Conservation (phyloP, 2,329 filamentous ascomycete species). For the Aspergillus brunneoviolaceus region DNA sequence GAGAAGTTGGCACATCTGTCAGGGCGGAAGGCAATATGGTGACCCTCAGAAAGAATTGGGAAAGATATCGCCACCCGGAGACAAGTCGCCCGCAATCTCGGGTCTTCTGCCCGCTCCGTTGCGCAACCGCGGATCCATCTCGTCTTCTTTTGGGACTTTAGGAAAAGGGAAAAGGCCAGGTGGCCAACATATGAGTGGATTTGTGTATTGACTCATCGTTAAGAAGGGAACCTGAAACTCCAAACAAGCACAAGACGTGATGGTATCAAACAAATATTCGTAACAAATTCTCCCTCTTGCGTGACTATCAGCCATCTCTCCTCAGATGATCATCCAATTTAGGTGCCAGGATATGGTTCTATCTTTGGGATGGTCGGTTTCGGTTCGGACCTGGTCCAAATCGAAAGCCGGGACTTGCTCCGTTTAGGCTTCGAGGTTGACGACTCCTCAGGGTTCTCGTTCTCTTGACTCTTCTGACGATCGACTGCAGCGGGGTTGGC, state of each 20-base stretch:
- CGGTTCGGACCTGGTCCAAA: constrained; percentile 28
- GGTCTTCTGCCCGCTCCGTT: constrained; percentile 10
- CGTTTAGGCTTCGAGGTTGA: constrained; percentile 25
- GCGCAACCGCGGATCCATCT: constrained; percentile 16
- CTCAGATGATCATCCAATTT: constrained; percentile 9
- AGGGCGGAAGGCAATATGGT: too few relatives aligned
- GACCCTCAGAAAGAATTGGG: neutral
- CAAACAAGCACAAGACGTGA: neutral
- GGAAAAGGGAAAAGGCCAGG: constrained; percentile 5
- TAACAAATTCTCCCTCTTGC: neutral
- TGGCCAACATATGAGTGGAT: constrained; percentile 1
- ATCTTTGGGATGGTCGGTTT: constrained; percentile 23
- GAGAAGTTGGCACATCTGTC: too few relatives aligned
- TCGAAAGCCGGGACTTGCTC: constrained; percentile 31
- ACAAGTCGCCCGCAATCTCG: constrained; percentile 9
- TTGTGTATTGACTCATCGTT: neutral
- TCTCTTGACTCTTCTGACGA: constrained; percentile 3
- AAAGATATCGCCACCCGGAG: constrained; percentile 10
- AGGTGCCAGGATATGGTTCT: constrained; percentile 40
- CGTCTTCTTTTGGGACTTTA: neutral
- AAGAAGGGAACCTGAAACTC: neutral
- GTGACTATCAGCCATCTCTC: neutral
- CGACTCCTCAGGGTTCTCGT: constrained; percentile 2
- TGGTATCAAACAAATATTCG: constrained; percentile 4
- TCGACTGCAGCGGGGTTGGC: constrained; percentile 4